Evolutionary conservation across 2,329 filamentous ascomycete genomes (phyloP).

Genomic region (Xylariaceae sp.): DNA sequence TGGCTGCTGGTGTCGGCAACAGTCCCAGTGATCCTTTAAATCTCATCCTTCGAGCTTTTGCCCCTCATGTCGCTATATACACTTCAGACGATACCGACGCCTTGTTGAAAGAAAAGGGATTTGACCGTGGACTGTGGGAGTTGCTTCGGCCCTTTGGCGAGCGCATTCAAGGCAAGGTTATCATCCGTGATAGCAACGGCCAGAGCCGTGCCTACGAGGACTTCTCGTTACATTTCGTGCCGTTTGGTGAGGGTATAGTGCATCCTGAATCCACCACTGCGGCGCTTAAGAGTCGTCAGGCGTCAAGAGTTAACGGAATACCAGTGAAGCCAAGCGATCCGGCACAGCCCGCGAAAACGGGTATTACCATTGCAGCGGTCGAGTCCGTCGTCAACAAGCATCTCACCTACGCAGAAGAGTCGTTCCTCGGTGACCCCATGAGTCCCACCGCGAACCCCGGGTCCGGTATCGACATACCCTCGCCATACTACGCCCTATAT

Average conservation of each 20-base stretch:
- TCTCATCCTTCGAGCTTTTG: slow-evolving; percentile 77
- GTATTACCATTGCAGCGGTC: slow-evolving; percentile 56
- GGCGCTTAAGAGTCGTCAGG: slow-evolving; percentile 29
- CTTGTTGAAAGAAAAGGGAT: slow-evolving; percentile 76
- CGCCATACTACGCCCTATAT: slow-evolving; percentile 81
- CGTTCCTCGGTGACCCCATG: slow-evolving; percentile 37
- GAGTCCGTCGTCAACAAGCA: slow-evolving; percentile 78
- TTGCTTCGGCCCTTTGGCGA: slow-evolving; percentile 89
- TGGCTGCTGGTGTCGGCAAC: slow-evolving; percentile 39
- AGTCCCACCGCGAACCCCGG: slow-evolving; percentile 38
- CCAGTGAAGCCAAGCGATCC: slow-evolving; percentile 23
- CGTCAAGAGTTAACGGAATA: slow-evolving; percentile 28
- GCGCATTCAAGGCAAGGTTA: slow-evolving; percentile 77
- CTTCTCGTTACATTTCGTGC: slow-evolving; percentile 80
- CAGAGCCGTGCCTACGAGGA: slow-evolving; percentile 80
- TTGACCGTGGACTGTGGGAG: slow-evolving; percentile 74
- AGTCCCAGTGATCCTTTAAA: slow-evolving; percentile 51
- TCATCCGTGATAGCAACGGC: slow-evolving; percentile 84
- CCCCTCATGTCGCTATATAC: slow-evolving; percentile 81
- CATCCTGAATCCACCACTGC: slow-evolving; percentile 40
- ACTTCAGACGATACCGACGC: slow-evolving; percentile 82
- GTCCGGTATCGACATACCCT: slow-evolving; percentile 49
- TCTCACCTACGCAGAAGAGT: slow-evolving; percentile 66
- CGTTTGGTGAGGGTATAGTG: slow-evolving; percentile 57
- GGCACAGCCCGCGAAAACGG: slow-evolving; percentile 16